Base-by-base conservation (phyloP, 345 rosid species). In the Eutrema japonicum region DNA sequence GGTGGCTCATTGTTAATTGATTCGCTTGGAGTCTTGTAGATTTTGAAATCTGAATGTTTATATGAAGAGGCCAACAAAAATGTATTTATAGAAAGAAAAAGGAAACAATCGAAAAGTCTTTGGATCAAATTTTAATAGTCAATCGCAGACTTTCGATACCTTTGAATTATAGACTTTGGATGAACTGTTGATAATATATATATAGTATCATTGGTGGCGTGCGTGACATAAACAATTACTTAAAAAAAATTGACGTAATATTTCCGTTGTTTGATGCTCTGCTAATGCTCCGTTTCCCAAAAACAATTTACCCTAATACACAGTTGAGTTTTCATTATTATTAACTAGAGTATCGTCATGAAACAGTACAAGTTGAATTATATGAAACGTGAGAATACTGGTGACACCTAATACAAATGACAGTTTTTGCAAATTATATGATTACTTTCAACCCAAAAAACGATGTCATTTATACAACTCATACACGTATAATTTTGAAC, bases 1-100 rank as follows among this genome's bases (percentile, higher is more conserved):
- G 37, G 29, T 60, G 46, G 63, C 42, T 68, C 78, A 75, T 75
- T 57, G 48, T 48, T 37, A 35, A 5, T 38, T 8, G 7, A 29
- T 30, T 47, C 13, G 32, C 36, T 56, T 2, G 8, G 35, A 47
- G 71, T 36, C 18, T 55, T 47, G 10, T 65, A 10, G 40, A 35
- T 29, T 45, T 40, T 73, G 56, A 57, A 73, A 46, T 37, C 0
- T 56, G 58, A 37, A 16, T 16, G 76, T 43, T 55, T 47, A 46
- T 65, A 37, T 38, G 51, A 26, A 66, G 72, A 38, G 7, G 35
- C 32, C 8, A 57, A 13, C 4, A 57, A 8, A 30, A 0, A 32
- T 0, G 0, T 66, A 38, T 40, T 66, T 74, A 74, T 66, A 66
- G 66, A 5, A 16, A 8, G 77, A 57, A 42, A 32, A n/a, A 7